Evolutionary conservation across 1,139 yeast genomes (phyloP).

Genomic region (Chernovozyma sophiae-reginae): DNA sequence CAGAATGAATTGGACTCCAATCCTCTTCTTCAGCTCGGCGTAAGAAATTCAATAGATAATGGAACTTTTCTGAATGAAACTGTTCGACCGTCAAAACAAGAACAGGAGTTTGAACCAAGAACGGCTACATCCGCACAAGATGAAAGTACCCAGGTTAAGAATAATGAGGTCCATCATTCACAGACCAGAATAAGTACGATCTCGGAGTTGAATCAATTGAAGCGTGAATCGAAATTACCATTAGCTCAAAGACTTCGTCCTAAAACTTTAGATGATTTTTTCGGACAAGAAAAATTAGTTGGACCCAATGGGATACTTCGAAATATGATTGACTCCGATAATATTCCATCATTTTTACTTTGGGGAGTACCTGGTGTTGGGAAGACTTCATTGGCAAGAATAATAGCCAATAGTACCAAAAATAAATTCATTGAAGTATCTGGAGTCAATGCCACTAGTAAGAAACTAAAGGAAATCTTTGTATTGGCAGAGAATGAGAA

Average conservation of each 20-base stretch:
- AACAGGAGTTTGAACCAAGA: neutral
- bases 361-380: conserved; percentile 99
- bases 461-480: conserved; percentile 68
- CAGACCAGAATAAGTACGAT: conserved; percentile 10
- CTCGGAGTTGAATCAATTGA: conserved; percentile 23
- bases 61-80: too few species aligned
- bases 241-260: conserved; percentile 88
- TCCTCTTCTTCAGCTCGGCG: neutral
- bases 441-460: conserved; percentile 75
- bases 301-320: conserved; percentile 71
- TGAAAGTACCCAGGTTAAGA: neutral
- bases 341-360: conserved; percentile 76
- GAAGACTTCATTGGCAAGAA: conserved; percentile 72
- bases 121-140: conserved; percentile 5
- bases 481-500: conserved; percentile 68
- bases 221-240: conserved; percentile 56
- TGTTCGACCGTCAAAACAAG: too few species aligned
- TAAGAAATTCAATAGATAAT: neutral
- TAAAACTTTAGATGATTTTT: conserved; percentile 62
- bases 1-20: neutral
- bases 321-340: conserved; percentile 58
- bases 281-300: conserved; percentile 82
- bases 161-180: conserved; percentile 7
- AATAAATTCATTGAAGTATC: conserved; percentile 73
- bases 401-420: conserved; percentile 52